These are phyloP conservation scores for Peniophora sp. DNA, from an alignment of 1,284 basidiomycete species.

Conservation along the genomic window DNA sequence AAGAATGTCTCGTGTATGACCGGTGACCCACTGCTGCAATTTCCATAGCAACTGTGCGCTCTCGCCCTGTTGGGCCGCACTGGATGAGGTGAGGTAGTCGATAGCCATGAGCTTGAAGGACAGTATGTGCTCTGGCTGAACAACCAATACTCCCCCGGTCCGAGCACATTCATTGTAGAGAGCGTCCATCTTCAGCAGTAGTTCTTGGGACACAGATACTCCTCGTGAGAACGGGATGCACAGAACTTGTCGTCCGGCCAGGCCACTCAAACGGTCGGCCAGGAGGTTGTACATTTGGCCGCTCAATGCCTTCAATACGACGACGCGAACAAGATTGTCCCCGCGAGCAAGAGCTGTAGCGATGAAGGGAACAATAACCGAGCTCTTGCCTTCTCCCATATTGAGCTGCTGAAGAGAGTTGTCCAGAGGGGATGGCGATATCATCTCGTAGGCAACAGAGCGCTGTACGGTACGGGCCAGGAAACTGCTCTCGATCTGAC, in stretches of 20 bases:
- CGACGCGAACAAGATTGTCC: slow-evolving; percentile 33
- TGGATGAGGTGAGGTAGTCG: slow-evolving; percentile 17
- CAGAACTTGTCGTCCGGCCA: slow-evolving; percentile 38
- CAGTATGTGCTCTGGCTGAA: slow-evolving; percentile 46
- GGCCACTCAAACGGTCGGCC: slow-evolving; percentile 31
- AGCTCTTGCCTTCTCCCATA: slow-evolving; percentile 54
- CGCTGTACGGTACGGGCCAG: slow-evolving; percentile 31
- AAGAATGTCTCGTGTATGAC: slow-evolving; percentile 32
- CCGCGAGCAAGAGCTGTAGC: slow-evolving; percentile 32
- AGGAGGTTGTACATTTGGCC: slow-evolving; percentile 42
- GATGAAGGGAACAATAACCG: slow-evolving; percentile 43
- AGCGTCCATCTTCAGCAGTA: slow-evolving; percentile 16
- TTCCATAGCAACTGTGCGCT: slow-evolving; percentile 11
- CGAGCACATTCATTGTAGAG: slow-evolving; percentile 31
- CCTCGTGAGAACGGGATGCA: slow-evolving; percentile 41
- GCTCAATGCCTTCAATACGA: slow-evolving; percentile 36
- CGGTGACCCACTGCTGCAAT: slow-evolving; percentile 27
- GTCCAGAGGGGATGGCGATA: slow-evolving; percentile 23
- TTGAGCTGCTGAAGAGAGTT: slow-evolving; percentile 44
- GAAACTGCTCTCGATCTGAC: slow-evolving; percentile 36
- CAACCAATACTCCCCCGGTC: slow-evolving; percentile 33
- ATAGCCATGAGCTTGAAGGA: slow-evolving; percentile 39
- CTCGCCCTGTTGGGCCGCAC: not conserved
- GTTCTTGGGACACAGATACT: slow-evolving; percentile 13
- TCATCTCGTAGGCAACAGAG: slow-evolving; percentile 38